Conservation (phyloP, 768 basidiomycete genomes). For the Leccinum fibrillosum region DNA sequence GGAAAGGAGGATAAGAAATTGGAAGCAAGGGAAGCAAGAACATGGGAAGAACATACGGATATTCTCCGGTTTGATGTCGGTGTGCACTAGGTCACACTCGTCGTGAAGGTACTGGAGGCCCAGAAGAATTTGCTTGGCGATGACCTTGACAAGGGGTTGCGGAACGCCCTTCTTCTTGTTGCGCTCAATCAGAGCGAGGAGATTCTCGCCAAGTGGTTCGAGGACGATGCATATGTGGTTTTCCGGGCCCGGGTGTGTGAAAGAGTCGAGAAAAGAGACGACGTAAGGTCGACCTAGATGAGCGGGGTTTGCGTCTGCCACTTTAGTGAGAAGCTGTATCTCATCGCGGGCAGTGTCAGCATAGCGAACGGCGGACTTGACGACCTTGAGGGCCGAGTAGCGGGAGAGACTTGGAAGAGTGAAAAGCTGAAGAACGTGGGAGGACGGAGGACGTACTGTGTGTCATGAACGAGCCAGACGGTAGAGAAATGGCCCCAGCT, state of each 20-base stretch:
- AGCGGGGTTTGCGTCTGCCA: conserved; percentile 63
- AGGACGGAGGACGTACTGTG: conserved; percentile 48
- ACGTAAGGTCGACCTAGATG: conserved; percentile 81
- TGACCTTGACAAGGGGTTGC: conserved; percentile 75
- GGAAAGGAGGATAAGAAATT: conserved; percentile 13
- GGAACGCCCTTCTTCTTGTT: conserved; percentile 85
- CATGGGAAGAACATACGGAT: conserved; percentile 74
- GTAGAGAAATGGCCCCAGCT: conserved; percentile 97
- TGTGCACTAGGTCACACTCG: conserved; percentile 90
- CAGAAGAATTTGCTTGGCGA: conserved; percentile 82
- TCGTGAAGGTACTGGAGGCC: conserved; percentile 92
- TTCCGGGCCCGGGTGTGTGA: conserved; percentile 72
- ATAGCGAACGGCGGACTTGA: conserved; percentile 93
- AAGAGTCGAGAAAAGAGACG: conserved; percentile 89
- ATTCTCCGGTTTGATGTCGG: conserved; percentile 94
- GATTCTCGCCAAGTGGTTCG: conserved; percentile 78
- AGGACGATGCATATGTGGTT: conserved; percentile 91
- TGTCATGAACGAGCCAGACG: conserved; percentile 86
- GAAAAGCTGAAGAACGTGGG: conserved; percentile 11
- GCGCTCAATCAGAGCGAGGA: conserved; percentile 70
- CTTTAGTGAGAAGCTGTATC: conserved; percentile 84
- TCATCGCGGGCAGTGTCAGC: conserved; percentile 97
- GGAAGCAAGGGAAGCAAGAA: conserved; percentile 28
- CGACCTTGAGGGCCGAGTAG: conserved; percentile 91
- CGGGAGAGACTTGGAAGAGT: conserved; percentile 49